Conservation (phyloP, 2,329 filamentous ascomycete genomes). For the Herpotrichia juniperi region DNA sequence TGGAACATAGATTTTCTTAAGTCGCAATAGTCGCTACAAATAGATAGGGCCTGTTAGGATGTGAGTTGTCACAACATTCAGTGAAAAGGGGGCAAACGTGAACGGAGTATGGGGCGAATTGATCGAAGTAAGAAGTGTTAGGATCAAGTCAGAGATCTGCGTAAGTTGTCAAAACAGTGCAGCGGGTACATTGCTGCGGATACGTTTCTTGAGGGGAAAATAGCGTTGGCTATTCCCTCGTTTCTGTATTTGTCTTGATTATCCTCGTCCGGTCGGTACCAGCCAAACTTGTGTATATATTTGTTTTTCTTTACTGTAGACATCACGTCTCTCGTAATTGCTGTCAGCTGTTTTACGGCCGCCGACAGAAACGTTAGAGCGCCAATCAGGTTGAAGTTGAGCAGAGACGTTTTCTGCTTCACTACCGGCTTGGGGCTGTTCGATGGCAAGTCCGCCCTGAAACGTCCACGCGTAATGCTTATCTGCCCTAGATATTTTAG, state of each 20-base stretch:
- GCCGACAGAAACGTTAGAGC: slow-evolving; percentile 50
- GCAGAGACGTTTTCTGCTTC: slow-evolving; percentile 56
- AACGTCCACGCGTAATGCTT: not conserved
- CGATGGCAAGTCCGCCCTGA: slow-evolving; percentile 37
- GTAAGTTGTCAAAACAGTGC: not conserved
- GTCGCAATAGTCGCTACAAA: slow-evolving; percentile 69
- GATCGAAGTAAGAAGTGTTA: no score
- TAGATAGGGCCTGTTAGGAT: not conserved
- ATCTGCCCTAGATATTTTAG: slow-evolving; percentile 25
- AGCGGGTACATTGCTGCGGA: no score
- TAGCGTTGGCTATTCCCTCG: slow-evolving; percentile 18
- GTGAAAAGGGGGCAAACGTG: no score
- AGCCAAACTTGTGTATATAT: slow-evolving; percentile 55
- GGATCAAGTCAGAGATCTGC: not conserved
- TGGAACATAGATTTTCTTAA: slow-evolving; percentile 72
- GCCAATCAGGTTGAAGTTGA: slow-evolving; percentile 48
- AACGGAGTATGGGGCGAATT: no score
- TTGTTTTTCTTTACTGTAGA: slow-evolving; percentile 57
- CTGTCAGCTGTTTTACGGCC: slow-evolving; percentile 53
- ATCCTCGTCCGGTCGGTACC: slow-evolving; percentile 55
- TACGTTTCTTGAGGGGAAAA: no score
- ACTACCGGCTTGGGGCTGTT: slow-evolving; percentile 51
- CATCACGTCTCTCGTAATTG: slow-evolving; percentile 51
- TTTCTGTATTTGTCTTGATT: slow-evolving; percentile 55
- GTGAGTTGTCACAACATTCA: no score